These are phyloP conservation scores for Podosphaera aphanis DNA, from an alignment of 2,329 filamentous ascomycete genomes.

Conservation along the genomic window DNA sequence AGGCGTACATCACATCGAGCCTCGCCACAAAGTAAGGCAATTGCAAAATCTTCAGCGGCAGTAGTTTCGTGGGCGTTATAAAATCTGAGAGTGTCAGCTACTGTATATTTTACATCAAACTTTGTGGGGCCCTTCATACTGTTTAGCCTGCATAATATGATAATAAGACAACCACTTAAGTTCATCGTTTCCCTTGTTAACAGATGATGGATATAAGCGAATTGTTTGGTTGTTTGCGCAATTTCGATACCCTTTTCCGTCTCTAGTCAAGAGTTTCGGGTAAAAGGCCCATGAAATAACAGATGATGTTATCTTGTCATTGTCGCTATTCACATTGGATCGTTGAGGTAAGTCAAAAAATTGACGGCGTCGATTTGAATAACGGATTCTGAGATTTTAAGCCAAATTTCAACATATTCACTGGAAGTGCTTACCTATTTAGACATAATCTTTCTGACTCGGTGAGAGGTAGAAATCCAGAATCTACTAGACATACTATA, in stretches of 20 bases:
- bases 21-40: conserved; percentile 70
- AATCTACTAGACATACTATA: conserved; percentile 61
- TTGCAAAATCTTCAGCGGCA: conserved; percentile 55
- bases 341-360: conserved; percentile 68
- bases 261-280: conserved; percentile 66
- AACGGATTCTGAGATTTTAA: conserved; percentile 25
- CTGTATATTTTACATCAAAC: not conserved
- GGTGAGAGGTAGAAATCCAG: conserved; percentile 56
- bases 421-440: conserved; percentile 25
- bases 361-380: conserved; percentile 34
- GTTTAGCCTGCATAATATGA: conserved; percentile 82
- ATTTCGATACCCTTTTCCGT: conserved; percentile 73
- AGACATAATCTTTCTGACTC: conserved; percentile 47
- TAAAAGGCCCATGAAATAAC: conserved; percentile 92
- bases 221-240: conserved; percentile 83
- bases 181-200: conserved; percentile 51
- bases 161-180: conserved; percentile 82
- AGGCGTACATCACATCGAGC: conserved; percentile 53
- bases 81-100: conserved; percentile 25
- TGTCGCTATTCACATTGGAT: conserved; percentile 53
- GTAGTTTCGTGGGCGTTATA: conserved; percentile 84
- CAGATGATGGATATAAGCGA: conserved; percentile 64
- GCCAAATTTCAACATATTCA: conserved; percentile 1
- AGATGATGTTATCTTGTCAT: conserved; percentile 55
- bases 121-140: conserved; percentile 27